Evolutionary conservation across 495 filamentous ascomycete species (phyloP), one percentile per base, ranked within the genome.

Genomic region (Penicillium parvum): DNA sequence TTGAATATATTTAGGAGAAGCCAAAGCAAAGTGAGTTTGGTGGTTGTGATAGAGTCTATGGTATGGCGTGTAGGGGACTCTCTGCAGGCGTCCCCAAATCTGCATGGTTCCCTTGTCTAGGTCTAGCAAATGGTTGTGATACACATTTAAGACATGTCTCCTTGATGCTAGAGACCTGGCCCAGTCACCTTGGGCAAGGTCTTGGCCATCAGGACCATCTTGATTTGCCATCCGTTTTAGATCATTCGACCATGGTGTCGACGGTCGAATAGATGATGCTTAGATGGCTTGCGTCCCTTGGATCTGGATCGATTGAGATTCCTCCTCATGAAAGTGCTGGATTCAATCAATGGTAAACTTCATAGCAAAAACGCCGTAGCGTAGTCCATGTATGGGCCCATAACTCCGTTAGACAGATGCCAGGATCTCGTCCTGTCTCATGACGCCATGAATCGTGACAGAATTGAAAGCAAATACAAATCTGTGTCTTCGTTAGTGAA

Each of bases 211-310:
- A 16, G 16, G 34, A 17, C 30, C 12, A 12, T 20, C 19, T 56
- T 55, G 40, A 67, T 88, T 71, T 88, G 65, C 85, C 85, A 88
- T 82, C 78, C 67, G 74, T 72, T 85, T 81, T 88, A 88, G 84
- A 82, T 81, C 65, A 78, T 75, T 72, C 66, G 75, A 74, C 77
- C 76, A 85, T 69, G 69, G 76, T 58, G 51, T 50, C 41, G 52
- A 21, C 18, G 55, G 37, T 45, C 57, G 60, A 55, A 61, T 52
- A 57, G 57, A 59, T 55, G 85, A 88, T 88, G 84, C 84, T 78
- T 59, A 63, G 60, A 72, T 73, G 72, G 49, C 36, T 29, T 32
- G 28, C 12, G n/a, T n/a, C n/a, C n/a, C 28, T 15, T 15, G 3
- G 11, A 27, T 2, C 2, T 27, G 8, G 25, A 9, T 30, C 28